These are phyloP conservation scores for Angophora floribunda DNA, from an alignment of 345 rosid species.

Conservation along the genomic window DNA sequence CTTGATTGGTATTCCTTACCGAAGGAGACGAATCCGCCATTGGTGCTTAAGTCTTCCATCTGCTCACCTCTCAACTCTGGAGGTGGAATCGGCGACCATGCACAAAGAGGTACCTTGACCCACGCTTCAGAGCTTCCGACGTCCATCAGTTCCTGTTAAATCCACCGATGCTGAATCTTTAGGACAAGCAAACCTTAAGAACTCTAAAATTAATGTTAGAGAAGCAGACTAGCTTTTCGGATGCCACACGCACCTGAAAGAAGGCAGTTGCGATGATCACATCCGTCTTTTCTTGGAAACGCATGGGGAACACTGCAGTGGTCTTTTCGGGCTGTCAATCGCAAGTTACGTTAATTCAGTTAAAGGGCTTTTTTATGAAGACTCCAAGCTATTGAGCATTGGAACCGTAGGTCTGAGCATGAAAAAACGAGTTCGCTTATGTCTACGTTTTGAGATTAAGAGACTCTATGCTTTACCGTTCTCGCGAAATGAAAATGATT, in stretches of 20 bases:
- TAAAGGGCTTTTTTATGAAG: neutral
- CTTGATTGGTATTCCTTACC: slow-evolving; percentile 25
- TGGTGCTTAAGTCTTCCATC: slow-evolving; percentile 69
- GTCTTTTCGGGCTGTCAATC: slow-evolving; percentile 46
- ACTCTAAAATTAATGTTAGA: neutral
- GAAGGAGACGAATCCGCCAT: slow-evolving; percentile 77
- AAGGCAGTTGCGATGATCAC: slow-evolving; percentile 70
- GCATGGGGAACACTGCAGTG: slow-evolving; percentile 76
- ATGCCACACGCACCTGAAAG: slow-evolving; percentile 51
- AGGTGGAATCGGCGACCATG: slow-evolving; percentile 91
- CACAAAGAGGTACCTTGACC: slow-evolving; percentile 73
- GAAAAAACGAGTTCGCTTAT: neutral
- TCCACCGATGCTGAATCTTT: neutral
- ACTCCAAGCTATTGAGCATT: neutral
- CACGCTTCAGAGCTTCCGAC: slow-evolving; percentile 57
- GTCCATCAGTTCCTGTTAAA: slow-evolving; percentile 59
- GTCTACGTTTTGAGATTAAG: neutral
- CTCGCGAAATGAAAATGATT: neutral
- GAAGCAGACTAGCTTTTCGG: neutral
- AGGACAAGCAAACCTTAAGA: neutral
- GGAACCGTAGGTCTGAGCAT: neutral
- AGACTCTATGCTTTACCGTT: neutral
- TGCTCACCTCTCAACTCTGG: slow-evolving; percentile 76
- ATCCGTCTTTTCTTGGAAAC: slow-evolving; percentile 73
- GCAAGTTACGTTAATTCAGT: neutral